These are phyloP conservation scores for Tephrocybe sp. DNA, from an alignment of 768 basidiomycete genomes.

Conservation along the genomic window DNA sequence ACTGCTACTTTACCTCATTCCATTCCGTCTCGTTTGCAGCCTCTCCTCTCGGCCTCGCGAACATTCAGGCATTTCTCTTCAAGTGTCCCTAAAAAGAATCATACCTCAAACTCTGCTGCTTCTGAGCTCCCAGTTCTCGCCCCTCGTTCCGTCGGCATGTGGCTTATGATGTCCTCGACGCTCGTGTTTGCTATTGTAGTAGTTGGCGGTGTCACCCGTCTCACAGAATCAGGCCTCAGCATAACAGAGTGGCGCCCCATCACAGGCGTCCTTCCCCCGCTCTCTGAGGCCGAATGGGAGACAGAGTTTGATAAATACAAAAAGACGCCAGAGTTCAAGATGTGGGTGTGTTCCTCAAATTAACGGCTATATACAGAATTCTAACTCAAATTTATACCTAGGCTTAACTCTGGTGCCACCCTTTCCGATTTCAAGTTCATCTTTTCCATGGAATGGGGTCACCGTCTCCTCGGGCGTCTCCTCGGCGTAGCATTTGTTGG, in stretches of 20 bases:
- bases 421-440: slow-evolving; percentile 93
- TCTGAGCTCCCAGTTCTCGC: slow-evolving; percentile 54
- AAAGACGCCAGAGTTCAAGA: slow-evolving; percentile 89
- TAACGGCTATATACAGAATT: not conserved
- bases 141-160: slow-evolving; percentile 69
- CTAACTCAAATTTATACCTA: slow-evolving; percentile 27
- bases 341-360: slow-evolving; percentile 59
- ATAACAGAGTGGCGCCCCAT: slow-evolving; percentile 98
- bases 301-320: slow-evolving; percentile 93
- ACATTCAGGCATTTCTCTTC: slow-evolving; percentile 4
- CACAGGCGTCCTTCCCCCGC: slow-evolving; percentile 83
- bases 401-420: slow-evolving; percentile 85
- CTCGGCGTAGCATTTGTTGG: slow-evolving; percentile 81
- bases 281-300: slow-evolving; percentile 74
- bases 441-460: slow-evolving; percentile 98
- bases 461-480: slow-evolving; percentile 88
- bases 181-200: slow-evolving; percentile 91
- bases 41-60: slow-evolving; percentile 7
- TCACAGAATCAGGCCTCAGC: slow-evolving; percentile 95
- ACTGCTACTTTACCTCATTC: not conserved
- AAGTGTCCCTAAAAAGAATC: not conserved
- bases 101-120: not conserved
- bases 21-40: slow-evolving; percentile 3
- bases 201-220: slow-evolving; percentile 92
- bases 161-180: slow-evolving; percentile 82